Evolutionary conservation across 192 early-diverging fungal species (phyloP), one percentile per base, ranked within the genome.

Genomic region (Coemansia sp.): DNA sequence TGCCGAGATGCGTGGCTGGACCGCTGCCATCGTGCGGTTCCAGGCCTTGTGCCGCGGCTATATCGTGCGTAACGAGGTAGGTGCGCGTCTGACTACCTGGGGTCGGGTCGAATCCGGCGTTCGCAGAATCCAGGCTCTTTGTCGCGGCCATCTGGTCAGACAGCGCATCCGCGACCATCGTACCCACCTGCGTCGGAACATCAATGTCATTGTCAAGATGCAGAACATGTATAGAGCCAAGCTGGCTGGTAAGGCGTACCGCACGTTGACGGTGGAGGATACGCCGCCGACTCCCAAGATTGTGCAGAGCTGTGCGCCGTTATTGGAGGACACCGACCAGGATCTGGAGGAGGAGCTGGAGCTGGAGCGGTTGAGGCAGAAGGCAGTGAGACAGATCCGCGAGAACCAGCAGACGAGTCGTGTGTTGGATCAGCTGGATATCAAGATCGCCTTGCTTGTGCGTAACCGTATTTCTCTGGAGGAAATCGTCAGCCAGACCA

Each of bases 401-500:
- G 94, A 97, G 67, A 98, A 97, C 81, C 88, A 90, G 52, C 86
- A 90, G 38, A 85, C 89, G 6, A 92, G 95, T 56, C 70, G 79
- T 4, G 87, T 94, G 32, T 73, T 99, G 9, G 94, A 89, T 71
- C 91, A 95, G 45, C 84, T 99, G 1, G 98, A 99, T 68, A 88
- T 96, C 66, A 98, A 99, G 76, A 98, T 99, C 73, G 94, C 96
- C 6, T 85, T 99, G 33, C 86, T 99, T 17, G 90, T 99, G 51
- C 93, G 94, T 71, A 99, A 99, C 83, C 88, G 92, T 39, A 97
- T 98, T 59, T 88, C 95, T 17, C 85, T 99, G 48, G 96, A 99
- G 55, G 98, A 99, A 80, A 94, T 98, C 3, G 81, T 95, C 66
- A 72, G 72, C 65, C 75, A 75, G 75, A 75, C 79, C 7, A 87